phyloP scores from a whole-genome alignment of 345 rosid species.

The Citrus unshiu region DNA sequence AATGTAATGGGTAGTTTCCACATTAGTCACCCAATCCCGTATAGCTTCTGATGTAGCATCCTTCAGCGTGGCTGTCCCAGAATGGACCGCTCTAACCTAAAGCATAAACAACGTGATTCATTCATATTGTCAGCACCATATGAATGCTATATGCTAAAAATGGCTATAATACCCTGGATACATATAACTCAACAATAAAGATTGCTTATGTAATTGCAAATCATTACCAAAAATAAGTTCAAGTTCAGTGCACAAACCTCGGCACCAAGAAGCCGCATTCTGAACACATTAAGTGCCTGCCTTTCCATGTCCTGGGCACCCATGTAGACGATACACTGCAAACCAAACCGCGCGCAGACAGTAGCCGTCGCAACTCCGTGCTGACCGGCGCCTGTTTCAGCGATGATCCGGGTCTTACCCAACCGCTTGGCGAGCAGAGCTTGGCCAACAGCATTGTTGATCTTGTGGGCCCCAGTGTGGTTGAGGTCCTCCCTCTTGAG shows the following conservation, averaged over 20 bases:
- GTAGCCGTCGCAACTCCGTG: constrained; percentile 98
- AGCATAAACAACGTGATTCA: background rate
- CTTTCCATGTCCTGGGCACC: constrained; percentile 98
- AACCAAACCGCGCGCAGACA: constrained; percentile 82
- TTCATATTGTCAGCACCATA: background rate
- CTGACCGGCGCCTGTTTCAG: constrained; percentile 97
- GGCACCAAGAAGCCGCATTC: constrained; percentile 91
- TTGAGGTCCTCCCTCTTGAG: constrained; percentile 97
- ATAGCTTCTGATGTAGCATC: constrained; percentile 78
- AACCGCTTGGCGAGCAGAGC: constrained; percentile 81
- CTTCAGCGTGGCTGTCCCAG: constrained; percentile 72
- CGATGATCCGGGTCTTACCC: constrained; percentile 83
- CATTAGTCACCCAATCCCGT: constrained; percentile 93
- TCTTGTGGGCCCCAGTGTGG: constrained; percentile 93
- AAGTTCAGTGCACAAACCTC: constrained; percentile 44
- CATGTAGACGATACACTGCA: constrained; percentile 82
- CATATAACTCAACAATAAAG: background rate
- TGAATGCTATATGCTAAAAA: background rate
- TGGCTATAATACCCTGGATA: background rate
- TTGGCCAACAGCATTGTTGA: constrained; percentile 89
- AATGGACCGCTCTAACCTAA: constrained; percentile 67
- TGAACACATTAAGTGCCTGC: constrained; percentile 85
- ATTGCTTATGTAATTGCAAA: background rate
- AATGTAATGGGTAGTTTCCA: constrained; percentile 94
- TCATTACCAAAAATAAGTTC: background rate